A percentile compares a stretch with the other conserved stretches of the same genome.
Evolutionary conservation across 2,329 filamentous ascomycete species (phyloP).

Genomic region (Alternaria triticina): DNA sequence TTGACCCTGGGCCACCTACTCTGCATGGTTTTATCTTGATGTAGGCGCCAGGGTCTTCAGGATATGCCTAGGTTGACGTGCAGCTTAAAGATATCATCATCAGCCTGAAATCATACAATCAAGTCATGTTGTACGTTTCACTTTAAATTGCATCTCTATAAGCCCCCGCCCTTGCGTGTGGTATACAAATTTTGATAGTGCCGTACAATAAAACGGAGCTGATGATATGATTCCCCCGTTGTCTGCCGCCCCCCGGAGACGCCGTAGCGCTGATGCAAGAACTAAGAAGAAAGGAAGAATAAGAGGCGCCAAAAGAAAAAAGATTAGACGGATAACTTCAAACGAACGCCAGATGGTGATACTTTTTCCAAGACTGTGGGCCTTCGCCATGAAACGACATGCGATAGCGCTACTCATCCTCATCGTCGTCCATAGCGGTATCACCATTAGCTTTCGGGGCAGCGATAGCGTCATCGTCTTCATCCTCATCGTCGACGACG

Average conservation of each 20-base stretch:
- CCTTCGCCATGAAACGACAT: background rate
- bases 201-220: background rate
- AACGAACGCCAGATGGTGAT: background rate
- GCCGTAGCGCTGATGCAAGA: conserved; percentile 32
- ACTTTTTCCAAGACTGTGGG: background rate
- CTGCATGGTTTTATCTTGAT: background rate
- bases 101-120: background rate
- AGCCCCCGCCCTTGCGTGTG: background rate
- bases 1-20: background rate
- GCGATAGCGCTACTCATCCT: conserved; percentile 30
- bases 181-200: conserved; percentile 4
- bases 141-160: background rate
- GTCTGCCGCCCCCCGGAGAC: conserved; percentile 4
- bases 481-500: conserved; percentile 45
- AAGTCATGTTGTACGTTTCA: background rate
- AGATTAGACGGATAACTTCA: background rate
- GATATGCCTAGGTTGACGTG: background rate
- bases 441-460: conserved; percentile 31
- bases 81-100: background rate
- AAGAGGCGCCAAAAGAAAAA: background rate
- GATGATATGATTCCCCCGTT: background rate
- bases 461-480: conserved; percentile 32
- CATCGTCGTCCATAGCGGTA: conserved; percentile 39
- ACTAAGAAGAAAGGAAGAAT: conserved; percentile 6
- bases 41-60: background rate